Conservation (phyloP, 306 rosid species). For the Argentina anserina region DNA sequence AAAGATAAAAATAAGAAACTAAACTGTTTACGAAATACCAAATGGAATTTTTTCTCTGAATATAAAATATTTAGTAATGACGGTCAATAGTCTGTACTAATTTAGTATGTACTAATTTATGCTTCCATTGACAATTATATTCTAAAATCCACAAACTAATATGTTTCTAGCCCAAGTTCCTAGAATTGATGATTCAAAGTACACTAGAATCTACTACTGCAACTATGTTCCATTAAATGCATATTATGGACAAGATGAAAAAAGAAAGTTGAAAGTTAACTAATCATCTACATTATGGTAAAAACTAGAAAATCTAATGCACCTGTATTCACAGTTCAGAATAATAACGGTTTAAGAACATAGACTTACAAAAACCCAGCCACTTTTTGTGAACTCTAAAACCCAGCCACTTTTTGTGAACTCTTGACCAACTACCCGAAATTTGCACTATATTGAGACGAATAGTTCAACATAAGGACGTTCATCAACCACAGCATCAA, state of each 20-base stretch:
- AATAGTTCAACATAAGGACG: conserved; percentile 68
- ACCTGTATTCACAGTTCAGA: neutral
- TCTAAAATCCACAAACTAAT: neutral
- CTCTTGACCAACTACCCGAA: conserved; percentile 84
- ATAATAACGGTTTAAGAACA: neutral
- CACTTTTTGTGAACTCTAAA: too few species aligned
- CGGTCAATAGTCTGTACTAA: neutral
- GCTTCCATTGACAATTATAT: neutral
- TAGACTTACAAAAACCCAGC: conserved; percentile 93
- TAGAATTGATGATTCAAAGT: neutral
- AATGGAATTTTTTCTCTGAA: neutral
- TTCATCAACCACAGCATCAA: conserved; percentile 89
- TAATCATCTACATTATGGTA: neutral
- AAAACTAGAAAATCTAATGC: neutral
- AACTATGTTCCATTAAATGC: conserved; percentile 56
- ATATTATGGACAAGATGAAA: conserved; percentile 25
- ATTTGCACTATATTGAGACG: conserved; percentile 76
- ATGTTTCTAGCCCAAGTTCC: neutral
- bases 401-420: conserved; percentile 97
- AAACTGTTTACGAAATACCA: neutral
- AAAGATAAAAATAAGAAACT: too few species aligned
- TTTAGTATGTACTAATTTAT: too few species aligned
- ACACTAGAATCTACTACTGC: neutral
- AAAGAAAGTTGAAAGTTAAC: neutral
- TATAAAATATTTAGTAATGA: neutral